Conservation (phyloP, 805 yeast genomes). For the Torulaspora microellipsoides region DNA sequence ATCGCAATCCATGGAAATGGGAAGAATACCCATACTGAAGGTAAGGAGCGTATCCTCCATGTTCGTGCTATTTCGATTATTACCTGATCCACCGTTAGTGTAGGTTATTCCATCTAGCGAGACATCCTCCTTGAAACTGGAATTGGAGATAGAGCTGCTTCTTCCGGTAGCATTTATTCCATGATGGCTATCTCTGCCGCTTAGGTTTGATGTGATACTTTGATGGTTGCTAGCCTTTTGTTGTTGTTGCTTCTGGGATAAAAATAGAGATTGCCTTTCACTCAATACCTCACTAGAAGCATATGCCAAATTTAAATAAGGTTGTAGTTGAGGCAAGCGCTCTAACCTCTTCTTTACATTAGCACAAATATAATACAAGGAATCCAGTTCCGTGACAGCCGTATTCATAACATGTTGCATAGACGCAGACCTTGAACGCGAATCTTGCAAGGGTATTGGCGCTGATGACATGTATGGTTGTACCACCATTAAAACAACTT, state of each 20-base stretch:
- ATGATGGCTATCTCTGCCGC: constrained; percentile 20
- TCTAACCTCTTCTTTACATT: constrained; percentile 52
- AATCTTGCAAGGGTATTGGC: constrained; percentile 16
- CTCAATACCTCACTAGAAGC: constrained; percentile 62
- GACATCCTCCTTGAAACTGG: constrained; percentile 35
- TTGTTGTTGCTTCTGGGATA: constrained; percentile 40
- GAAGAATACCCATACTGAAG: constrained; percentile 72
- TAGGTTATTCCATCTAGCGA: constrained; percentile 26
- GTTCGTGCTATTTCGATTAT: constrained; percentile 12
- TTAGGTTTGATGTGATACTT: constrained; percentile 17
- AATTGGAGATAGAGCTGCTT: constrained; percentile 34
- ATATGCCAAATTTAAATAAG: constrained; percentile 61
- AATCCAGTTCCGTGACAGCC: constrained; percentile 58
- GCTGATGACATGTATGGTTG: constrained; percentile 15
- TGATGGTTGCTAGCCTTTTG: constrained; percentile 20
- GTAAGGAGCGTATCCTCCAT: constrained; percentile 43
- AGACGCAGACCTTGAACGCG: constrained; percentile 16
- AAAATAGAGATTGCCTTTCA: constrained; percentile 61
- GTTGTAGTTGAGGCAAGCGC: constrained; percentile 60
- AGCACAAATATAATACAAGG: constrained; percentile 63
- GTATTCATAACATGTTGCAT: constrained; percentile 53
- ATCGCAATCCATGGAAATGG: constrained; percentile 71
- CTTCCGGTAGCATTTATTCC: constrained; percentile 27
- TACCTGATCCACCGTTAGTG: constrained; percentile 15
- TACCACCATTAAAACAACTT: constrained; percentile 2